These are phyloP conservation scores for Fusarium abutilonis DNA, from an alignment of 2,329 filamentous ascomycete genomes.

Conservation along the genomic window DNA sequence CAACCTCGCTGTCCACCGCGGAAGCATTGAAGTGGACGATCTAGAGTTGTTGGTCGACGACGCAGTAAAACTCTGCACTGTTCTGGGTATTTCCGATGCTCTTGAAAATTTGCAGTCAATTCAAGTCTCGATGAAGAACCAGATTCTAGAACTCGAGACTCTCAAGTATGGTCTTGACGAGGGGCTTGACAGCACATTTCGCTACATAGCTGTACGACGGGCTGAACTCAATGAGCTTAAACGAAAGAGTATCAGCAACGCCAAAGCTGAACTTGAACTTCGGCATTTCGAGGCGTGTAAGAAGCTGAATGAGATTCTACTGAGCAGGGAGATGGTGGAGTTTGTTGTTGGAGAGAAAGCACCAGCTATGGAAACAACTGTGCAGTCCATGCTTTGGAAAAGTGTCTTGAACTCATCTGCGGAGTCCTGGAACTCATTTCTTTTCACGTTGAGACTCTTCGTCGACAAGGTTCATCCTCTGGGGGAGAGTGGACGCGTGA, in stretches of 20 bases:
- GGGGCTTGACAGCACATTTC: background rate
- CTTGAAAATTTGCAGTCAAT: background rate
- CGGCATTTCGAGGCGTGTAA: background rate
- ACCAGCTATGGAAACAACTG: background rate
- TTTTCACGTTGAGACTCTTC: no score
- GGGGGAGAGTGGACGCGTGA: no score
- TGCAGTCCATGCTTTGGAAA: background rate
- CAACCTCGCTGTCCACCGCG: slow-evolving; percentile 17
- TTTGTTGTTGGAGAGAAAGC: background rate
- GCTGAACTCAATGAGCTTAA: background rate
- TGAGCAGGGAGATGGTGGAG: background rate
- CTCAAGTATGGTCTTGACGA: background rate
- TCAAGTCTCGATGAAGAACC: background rate
- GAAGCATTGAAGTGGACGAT: background rate
- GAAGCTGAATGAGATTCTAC: background rate
- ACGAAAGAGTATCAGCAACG: background rate
- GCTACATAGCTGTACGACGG: background rate
- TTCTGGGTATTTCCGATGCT: slow-evolving; percentile 1
- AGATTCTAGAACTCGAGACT: background rate
- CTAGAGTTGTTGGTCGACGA: background rate
- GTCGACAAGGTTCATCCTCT: no score
- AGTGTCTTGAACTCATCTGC: background rate
- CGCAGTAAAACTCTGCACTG: background rate
- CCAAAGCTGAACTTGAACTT: background rate
- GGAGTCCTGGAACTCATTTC: no score